Evolutionary conservation across 2,329 filamentous ascomycete genomes (phyloP).

Genomic region (Drechslerella coelobrocha): DNA sequence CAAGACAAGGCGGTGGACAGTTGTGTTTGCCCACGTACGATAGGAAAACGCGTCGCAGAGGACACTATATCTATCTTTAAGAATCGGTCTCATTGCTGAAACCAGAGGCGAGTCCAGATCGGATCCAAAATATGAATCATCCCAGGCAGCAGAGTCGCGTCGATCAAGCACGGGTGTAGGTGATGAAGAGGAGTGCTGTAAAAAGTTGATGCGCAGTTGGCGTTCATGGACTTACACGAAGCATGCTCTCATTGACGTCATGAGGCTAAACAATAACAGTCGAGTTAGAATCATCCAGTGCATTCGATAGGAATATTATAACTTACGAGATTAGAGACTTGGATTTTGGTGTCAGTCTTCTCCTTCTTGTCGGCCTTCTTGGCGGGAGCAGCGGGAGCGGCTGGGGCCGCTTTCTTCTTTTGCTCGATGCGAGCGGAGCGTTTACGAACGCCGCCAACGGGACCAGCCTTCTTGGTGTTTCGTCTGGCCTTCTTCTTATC

Average conservation of each 20-base stretch:
- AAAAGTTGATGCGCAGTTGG: slow-evolving; percentile 43
- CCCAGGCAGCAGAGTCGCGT: slow-evolving; percentile 44
- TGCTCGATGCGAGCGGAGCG: slow-evolving; percentile 54
- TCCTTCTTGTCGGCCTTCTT: slow-evolving; percentile 68
- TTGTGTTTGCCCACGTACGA: slow-evolving; percentile 1
- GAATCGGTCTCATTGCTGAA: background rate
- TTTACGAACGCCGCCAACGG: slow-evolving; percentile 70
- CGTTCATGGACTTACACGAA: slow-evolving; percentile 91
- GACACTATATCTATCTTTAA: slow-evolving; percentile 22
- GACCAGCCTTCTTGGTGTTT: slow-evolving; percentile 62
- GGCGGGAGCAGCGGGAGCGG: slow-evolving; percentile 65
- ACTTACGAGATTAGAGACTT: slow-evolving; percentile 97
- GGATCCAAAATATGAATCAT: slow-evolving; percentile 35
- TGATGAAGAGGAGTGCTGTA: slow-evolving; percentile 36
- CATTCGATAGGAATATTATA: slow-evolving; percentile 24
- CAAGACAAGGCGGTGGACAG: slow-evolving; percentile 2
- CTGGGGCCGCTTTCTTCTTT: slow-evolving; percentile 54
- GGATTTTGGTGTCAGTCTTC: slow-evolving; percentile 89
- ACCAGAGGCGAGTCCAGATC: slow-evolving; percentile 1
- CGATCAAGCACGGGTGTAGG: slow-evolving; percentile 24
- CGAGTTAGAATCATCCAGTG: slow-evolving; percentile 35
- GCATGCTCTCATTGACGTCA: slow-evolving; percentile 95
- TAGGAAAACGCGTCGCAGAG: slow-evolving; percentile 20
- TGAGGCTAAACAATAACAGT: slow-evolving; percentile 72
- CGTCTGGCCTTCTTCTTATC: slow-evolving; percentile 61